phyloP scores from a whole-genome alignment of 768 basidiomycete genomes.

The Cytidiella melzeri region DNA sequence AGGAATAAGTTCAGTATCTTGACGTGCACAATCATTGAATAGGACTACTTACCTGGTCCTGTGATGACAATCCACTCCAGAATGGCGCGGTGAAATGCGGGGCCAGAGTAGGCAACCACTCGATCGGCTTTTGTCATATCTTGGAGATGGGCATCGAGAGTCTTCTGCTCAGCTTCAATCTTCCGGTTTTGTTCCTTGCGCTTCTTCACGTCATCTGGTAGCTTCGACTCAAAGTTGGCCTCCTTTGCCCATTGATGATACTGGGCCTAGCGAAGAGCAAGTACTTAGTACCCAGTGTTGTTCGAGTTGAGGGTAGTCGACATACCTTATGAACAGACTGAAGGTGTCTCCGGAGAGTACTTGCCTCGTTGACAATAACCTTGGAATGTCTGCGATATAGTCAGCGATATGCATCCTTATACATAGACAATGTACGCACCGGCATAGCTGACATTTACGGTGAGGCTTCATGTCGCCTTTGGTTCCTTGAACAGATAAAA shows the following conservation, averaged over 20 bases:
- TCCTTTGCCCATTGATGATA: background rate
- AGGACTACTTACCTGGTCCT: constrained; percentile 27
- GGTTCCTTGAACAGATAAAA: no score
- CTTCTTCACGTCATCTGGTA: background rate
- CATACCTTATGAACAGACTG: no score
- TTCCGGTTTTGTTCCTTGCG: background rate
- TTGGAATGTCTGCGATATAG: no score
- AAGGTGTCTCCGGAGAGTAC: no score
- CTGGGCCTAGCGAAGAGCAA: background rate
- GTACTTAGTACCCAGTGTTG: no score
- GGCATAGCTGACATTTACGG: no score
- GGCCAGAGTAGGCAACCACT: constrained; percentile 25
- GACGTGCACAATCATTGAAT: background rate
- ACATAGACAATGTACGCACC: no score
- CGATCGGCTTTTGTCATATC: constrained; percentile 8
- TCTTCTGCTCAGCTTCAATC: background rate
- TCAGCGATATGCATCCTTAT: no score
- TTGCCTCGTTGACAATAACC: no score
- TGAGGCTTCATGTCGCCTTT: no score
- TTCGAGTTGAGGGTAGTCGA: no score
- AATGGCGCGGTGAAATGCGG: constrained; percentile 23
- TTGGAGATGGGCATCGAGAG: constrained; percentile 1
- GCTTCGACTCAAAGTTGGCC: background rate
- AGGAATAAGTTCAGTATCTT: background rate
- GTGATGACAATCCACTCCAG: constrained; percentile 31